phyloP scores from a whole-genome alignment of 2,329 filamentous ascomycete genomes.

The Fusarium albidum region DNA sequence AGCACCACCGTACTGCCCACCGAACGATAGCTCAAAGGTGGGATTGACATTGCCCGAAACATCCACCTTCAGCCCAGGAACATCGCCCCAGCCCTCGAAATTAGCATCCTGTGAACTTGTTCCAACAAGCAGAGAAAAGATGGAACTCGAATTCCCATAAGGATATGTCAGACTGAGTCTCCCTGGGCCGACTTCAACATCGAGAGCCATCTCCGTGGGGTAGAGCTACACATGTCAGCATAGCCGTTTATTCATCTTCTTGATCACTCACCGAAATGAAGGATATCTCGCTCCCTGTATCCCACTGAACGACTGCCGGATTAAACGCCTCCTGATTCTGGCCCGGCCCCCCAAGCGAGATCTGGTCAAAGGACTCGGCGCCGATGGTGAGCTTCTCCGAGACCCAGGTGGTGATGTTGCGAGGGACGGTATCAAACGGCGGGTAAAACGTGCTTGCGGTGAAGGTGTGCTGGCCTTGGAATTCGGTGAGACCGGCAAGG shows the following conservation, averaged over 20 bases:
- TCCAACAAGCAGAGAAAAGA: conserved; percentile 60
- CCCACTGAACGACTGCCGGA: conserved; percentile 69
- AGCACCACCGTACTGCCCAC: conserved; percentile 48
- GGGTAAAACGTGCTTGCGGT: conserved; percentile 63
- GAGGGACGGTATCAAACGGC: conserved; percentile 62
- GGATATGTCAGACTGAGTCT: conserved; percentile 63
- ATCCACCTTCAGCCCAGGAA: conserved; percentile 56
- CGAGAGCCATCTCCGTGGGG: conserved; percentile 41
- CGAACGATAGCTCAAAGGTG: conserved; percentile 52
- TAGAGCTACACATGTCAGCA: conserved; percentile 44
- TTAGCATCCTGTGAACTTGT: conserved; percentile 55
- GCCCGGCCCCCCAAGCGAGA: conserved; percentile 62
- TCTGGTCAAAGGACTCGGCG: conserved; percentile 65
- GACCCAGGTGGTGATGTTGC: conserved; percentile 68
- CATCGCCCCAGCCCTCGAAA: conserved; percentile 56
- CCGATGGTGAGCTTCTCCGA: conserved; percentile 66
- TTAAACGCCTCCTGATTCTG: conserved; percentile 62
- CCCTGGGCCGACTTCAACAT: conserved; percentile 20
- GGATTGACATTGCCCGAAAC: conserved; percentile 55
- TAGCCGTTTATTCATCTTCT: conserved; percentile 50
- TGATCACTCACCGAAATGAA: conserved; percentile 38
- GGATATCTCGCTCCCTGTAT: conserved; percentile 47
- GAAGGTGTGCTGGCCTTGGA: conserved; percentile 63
- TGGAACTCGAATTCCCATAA: conserved; percentile 54
- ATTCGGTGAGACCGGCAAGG: conserved; percentile 51